Conservation (phyloP, 2,329 filamentous ascomycete species). For the Beauveria rudraprayagi region DNA sequence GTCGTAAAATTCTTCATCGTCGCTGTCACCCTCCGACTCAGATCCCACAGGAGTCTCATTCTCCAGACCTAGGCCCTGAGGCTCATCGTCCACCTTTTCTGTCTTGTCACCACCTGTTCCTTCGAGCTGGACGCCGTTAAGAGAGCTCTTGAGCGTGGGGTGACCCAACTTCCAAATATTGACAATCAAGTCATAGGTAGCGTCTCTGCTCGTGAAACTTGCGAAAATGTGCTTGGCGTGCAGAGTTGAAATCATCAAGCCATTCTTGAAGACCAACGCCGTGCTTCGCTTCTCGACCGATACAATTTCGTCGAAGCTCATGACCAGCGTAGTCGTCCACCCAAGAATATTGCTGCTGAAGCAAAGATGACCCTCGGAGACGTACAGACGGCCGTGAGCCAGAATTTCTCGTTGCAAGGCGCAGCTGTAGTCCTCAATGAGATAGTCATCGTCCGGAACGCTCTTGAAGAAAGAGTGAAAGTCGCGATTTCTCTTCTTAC, state of each 20-base stretch:
- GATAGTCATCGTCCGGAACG: conserved; percentile 93
- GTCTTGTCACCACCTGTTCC: conserved; percentile 84
- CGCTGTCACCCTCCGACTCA: conserved; percentile 53
- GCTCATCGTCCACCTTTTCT: conserved; percentile 62
- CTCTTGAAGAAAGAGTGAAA: conserved; percentile 93
- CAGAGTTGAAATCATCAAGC: conserved; percentile 90
- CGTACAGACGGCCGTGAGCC: conserved; percentile 85
- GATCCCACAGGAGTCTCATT: conserved; percentile 43
- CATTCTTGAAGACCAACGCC: conserved; percentile 91
- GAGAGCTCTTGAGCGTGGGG: conserved; percentile 79
- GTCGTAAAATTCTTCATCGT: conserved; percentile 67
- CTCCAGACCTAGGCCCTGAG: conserved; percentile 22
- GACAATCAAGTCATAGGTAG: conserved; percentile 93
- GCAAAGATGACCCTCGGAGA: conserved; percentile 94
- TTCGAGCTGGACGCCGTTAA: conserved; percentile 80
- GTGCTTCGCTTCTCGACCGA: conserved; percentile 96
- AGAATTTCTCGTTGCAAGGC: conserved; percentile 93
- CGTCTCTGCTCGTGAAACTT: conserved; percentile 87
- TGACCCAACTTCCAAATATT: conserved; percentile 98
- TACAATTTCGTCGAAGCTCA: conserved; percentile 96
- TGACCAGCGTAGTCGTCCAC: conserved; percentile 95
- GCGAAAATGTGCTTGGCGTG: conserved; percentile 95
- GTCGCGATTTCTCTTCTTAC: conserved; percentile 90
- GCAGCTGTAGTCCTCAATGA: conserved; percentile 98
- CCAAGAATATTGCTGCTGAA: conserved; percentile 99